Conservation (phyloP, 441 rosid genomes). For the Adansonia gregorii region DNA sequence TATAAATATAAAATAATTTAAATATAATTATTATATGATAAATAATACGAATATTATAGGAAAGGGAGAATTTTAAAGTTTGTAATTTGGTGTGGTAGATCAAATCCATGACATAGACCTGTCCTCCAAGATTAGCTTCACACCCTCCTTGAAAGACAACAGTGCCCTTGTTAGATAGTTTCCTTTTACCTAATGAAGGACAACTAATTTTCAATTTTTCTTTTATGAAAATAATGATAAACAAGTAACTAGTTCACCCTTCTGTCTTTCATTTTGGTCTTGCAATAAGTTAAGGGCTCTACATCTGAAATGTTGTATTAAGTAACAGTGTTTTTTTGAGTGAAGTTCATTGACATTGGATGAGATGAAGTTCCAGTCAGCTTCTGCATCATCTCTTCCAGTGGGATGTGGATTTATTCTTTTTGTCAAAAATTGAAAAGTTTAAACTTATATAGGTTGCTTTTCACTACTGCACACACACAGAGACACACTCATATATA, state of each 20-base stretch:
- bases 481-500: too few relatives aligned
- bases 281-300: background rate
- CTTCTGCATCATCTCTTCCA: background rate
- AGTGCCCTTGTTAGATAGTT: background rate
- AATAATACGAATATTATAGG: too few relatives aligned
- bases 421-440: background rate
- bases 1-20: too few relatives aligned
- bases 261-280: too few relatives aligned
- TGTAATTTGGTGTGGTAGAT: constrained; percentile 20
- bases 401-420: background rate
- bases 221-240: background rate
- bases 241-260: background rate
- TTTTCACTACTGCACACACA: background rate
- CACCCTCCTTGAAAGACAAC: constrained; percentile 2
- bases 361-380: background rate
- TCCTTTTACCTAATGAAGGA: constrained; percentile 22
- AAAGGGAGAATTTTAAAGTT: too few relatives aligned
- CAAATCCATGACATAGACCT: constrained; percentile 29
- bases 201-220: background rate
- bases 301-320: background rate
- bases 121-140: constrained; percentile 13
- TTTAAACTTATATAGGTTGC: too few relatives aligned
- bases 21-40: too few relatives aligned
- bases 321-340: background rate
- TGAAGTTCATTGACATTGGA: constrained; percentile 2